Evolutionary conservation across 805 yeast species (phyloP), one percentile per base, ranked within the genome.

Genomic region (Monosporozyma aerobia): DNA sequence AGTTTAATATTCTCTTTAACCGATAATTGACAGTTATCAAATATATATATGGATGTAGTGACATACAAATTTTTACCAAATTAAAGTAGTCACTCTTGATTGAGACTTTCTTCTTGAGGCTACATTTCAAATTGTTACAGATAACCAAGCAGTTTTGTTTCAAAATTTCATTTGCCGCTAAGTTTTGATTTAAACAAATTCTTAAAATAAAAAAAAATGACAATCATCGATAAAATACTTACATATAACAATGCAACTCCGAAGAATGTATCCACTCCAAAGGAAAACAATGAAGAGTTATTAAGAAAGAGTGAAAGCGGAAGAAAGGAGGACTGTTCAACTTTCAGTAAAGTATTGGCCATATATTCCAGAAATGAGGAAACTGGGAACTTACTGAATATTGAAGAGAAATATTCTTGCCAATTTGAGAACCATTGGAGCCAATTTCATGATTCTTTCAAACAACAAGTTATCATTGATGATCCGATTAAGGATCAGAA

Each of bases 341-440:
- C 75, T 1, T 73, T 62, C 50, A 68, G 73, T 56, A 73, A 71
- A 56, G 61, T 74, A 47, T 53, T 72, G 30, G 71, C 72, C 9
- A 57, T 73, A 11, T 73, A 72, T 60, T 64, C 75, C 6, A 65
- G 73, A 56, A 51, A 59, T 40, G 33, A 44, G 1, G 53, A 57
- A 3, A 52, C 56, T 13, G 53, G 51, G 51, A 52, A 52, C 2
- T 54, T 65, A 8, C 47, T 58, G n/a, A 61, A 69, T 1, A 58
- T 62, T 45, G 68, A 63, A 32, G 69, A 70, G 46, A 73, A 72
- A 54, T 65, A 64, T 48, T 61, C 62, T 2, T 67, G 69, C 22
- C 52, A 62, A 8, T 57, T 72, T 48, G 54, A 56, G 5, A 44
- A 55, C 2, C 53, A 64, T 46, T 74, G 76, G 74, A 44, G 47